Evolutionary conservation across 768 basidiomycete genomes (phyloP).

Genomic region (Leccinum obscurum): DNA sequence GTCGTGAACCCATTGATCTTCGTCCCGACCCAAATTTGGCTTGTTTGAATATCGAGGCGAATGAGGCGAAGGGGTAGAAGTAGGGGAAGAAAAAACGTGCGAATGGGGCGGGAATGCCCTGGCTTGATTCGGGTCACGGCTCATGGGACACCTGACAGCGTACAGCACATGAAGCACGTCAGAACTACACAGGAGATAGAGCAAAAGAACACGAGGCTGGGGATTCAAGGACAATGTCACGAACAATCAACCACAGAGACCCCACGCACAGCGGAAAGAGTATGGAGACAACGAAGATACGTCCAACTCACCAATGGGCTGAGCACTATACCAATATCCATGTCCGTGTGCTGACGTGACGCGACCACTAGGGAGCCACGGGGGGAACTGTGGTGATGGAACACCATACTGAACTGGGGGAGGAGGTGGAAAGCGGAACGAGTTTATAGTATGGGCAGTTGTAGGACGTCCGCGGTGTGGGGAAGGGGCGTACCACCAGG

Average conservation of each 20-base stretch:
- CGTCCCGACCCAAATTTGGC: too few species aligned
- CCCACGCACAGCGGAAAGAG: neutral
- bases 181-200: conserved; percentile 6
- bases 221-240: neutral
- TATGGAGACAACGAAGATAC: conserved; percentile 3
- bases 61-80: too few species aligned
- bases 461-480: conserved; percentile 9
- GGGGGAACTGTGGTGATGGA: conserved; percentile 16
- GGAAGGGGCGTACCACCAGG: conserved; percentile 12
- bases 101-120: conserved; percentile 8
- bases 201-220: neutral
- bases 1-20: too few species aligned
- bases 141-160: conserved; percentile 13
- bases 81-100: too few species aligned
- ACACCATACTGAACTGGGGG: conserved; percentile 10
- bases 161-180: conserved; percentile 8
- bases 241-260: neutral
- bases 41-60: too few species aligned
- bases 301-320: conserved; percentile 21
- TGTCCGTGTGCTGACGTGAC: conserved; percentile 15
- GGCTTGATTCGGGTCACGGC: conserved; percentile 10
- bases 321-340: conserved; percentile 24
- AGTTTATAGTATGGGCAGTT: neutral
- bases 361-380: conserved; percentile 17
- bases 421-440: conserved; percentile 16